Evolutionary conservation across 1,284 basidiomycete genomes (phyloP).

Genomic region (Meripilus lineatus): DNA sequence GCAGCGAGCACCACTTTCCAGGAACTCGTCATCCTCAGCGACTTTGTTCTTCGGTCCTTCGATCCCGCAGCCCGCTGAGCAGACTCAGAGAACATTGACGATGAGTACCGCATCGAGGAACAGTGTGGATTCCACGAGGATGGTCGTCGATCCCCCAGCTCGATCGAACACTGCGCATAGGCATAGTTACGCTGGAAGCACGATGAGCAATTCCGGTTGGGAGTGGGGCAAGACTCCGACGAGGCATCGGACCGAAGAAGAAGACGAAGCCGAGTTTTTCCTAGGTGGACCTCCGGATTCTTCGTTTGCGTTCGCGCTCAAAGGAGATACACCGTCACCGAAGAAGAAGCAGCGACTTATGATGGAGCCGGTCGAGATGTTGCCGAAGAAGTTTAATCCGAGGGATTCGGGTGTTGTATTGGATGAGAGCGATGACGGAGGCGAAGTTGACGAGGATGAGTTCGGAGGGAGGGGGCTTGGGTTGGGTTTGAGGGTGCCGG

Average conservation of each 20-base stretch:
- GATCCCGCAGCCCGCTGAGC: conserved; percentile 31
- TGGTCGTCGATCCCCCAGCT: conserved; percentile 4
- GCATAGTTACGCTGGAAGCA: conserved; percentile 53
- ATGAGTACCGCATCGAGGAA: conserved; percentile 16
- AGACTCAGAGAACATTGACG: conserved; percentile 15
- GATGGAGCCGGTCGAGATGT: conserved; percentile 28
- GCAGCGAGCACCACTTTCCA: conserved; percentile 21
- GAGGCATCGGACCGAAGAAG: conserved; percentile 18
- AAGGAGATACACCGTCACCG: conserved; percentile 54
- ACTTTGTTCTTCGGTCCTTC: conserved; percentile 71
- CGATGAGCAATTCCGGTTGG: conserved; percentile 7
- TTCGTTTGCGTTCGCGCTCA: conserved; percentile 54
- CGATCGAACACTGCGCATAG: conserved; percentile 37
- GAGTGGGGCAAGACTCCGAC: conserved; percentile 12
- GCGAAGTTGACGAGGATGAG: conserved; percentile 19
- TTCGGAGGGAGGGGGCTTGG: conserved; percentile 18
- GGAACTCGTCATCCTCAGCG: conserved; percentile 46
- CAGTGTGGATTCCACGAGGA: conserved; percentile 10
- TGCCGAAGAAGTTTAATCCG: conserved; percentile 64
- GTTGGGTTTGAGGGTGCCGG: conserved; percentile 47
- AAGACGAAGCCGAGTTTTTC: conserved; percentile 52
- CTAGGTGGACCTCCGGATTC: conserved; percentile 37
- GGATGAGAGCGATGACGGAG: conserved; percentile 53
- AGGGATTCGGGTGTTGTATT: conserved; percentile 63
- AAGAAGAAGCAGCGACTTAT: conserved; percentile 38